Evolutionary conservation across 306 rosid species (phyloP).

Genomic region (Trichosanthes truncata): DNA sequence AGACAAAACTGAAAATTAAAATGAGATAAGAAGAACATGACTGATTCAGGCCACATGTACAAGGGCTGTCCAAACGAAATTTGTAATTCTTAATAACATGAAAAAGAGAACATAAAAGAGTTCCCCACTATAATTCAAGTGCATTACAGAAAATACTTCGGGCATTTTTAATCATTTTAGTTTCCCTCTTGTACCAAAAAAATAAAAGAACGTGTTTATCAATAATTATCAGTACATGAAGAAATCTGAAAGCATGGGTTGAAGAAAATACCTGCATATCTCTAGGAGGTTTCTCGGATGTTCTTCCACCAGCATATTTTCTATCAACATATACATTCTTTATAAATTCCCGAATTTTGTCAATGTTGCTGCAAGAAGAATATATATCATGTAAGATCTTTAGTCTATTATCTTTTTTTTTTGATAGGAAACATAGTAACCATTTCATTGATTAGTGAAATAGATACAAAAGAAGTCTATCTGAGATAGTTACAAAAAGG

Average conservation of each 20-base stretch:
- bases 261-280: slow-evolving; percentile 59
- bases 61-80: background rate
- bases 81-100: background rate
- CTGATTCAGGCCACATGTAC: background rate
- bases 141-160: background rate
- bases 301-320: slow-evolving; percentile 58
- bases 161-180: background rate
- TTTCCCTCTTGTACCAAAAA: background rate
- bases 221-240: background rate
- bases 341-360: slow-evolving; percentile 71
- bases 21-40: background rate
- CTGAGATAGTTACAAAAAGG: too few relatives aligned
- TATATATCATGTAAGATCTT: slow-evolving; percentile 7
- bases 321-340: slow-evolving; percentile 62
- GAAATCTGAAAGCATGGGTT: background rate
- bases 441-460: too few relatives aligned
- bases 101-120: background rate
- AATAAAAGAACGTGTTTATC: background rate
- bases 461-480: too few relatives aligned
- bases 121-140: background rate
- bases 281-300: slow-evolving; percentile 71
- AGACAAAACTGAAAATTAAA: slow-evolving; percentile 1
- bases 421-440: too few relatives aligned
- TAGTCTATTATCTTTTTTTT: background rate
- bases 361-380: slow-evolving; percentile 59